Base-by-base conservation (phyloP, 129 eudicot species). In the Tagetes patula region DNA sequence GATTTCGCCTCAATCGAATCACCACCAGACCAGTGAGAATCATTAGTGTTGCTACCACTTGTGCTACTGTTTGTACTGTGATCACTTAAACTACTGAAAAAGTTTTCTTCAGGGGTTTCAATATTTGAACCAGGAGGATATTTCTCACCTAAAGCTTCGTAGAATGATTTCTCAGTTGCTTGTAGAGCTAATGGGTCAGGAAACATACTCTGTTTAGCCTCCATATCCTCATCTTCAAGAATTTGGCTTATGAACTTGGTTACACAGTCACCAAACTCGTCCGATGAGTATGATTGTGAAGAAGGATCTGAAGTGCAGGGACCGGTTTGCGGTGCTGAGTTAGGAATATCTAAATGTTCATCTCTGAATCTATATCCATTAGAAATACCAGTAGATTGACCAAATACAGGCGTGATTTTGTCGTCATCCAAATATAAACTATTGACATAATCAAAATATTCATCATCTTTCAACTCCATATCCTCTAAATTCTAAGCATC, bases 181-280 rank as follows among this genome's bases (percentile, higher is more conserved):
- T 78, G 85, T 43, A 91, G 75, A 49, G 96, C 96, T 59, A 86
- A 76, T 0, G 89, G 95, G 75, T 91, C 97, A 65, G 83, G 85
- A 71, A 91, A 86, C 91, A 89, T 84, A 53, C 87, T 82, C 38
- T 93, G 96, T 67, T 85, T 87, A 39, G 84, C 84, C 62, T 84
- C 96, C 80, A 91, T 69, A 48, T 86, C 80, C 81, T 91, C 97
- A 77, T 88, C 96, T 77, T 86, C 68, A 34, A 91, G 89, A 49
- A 91, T 85, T 72, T 88, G 90, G 55, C 80, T 84, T 39, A 91
- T 85, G 73, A 66, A 91, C 79, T 83, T 91, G 3, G 86, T 56
- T 75, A 89, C 89, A 49, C 87, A 77, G 54, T 88, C 97, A 10
- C 78, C 65, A 70, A 81, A 79, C 37, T 89, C 96, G 52, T 92